These are phyloP conservation scores for Syzygium aqueum DNA, from an alignment of 345 rosid species.

Conservation along the genomic window DNA sequence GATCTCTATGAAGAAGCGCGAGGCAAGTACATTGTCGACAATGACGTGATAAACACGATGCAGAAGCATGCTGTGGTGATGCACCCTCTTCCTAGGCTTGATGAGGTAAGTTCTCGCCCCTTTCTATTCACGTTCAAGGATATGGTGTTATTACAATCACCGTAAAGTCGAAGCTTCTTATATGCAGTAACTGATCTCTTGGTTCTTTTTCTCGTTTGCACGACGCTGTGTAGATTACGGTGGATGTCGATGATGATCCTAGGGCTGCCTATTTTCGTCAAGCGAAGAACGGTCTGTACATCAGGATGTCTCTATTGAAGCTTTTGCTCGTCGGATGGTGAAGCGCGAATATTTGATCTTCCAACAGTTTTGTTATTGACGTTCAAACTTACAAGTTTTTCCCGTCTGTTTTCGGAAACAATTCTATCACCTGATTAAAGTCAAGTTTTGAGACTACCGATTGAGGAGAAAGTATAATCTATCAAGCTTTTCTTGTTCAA, in stretches of 20 bases:
- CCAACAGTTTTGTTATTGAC: neutral
- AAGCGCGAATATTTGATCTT: neutral
- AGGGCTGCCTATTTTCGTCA: conserved; percentile 98
- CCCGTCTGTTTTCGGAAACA: neutral
- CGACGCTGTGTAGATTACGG: conserved; percentile 40
- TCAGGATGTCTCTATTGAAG: conserved; percentile 88
- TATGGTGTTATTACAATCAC: neutral
- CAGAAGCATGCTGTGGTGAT: conserved; percentile 81
- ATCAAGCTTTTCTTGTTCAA: neutral
- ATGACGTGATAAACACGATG: conserved; percentile 53
- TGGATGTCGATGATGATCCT: conserved; percentile 77
- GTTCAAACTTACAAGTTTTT: neutral
- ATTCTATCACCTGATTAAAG: neutral
- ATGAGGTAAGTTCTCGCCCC: conserved; percentile 41
- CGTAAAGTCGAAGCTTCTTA: neutral
- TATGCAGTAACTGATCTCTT: neutral
- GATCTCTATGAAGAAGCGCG: conserved; percentile 91
- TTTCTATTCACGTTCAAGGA: no score
- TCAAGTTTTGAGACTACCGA: neutral
- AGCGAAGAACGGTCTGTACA: conserved; percentile 94
- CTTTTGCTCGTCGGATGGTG: conserved; percentile 52
- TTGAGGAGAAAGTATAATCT: neutral
- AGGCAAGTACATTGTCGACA: conserved; percentile 80
- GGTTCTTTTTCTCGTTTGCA: neutral
- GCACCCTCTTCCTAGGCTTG: conserved; percentile 97